Percentiles rank a stretch among this genome's conserved stretches.
Conservation (phyloP, 805 yeast species). For the Candida loeiensis region DNA sequence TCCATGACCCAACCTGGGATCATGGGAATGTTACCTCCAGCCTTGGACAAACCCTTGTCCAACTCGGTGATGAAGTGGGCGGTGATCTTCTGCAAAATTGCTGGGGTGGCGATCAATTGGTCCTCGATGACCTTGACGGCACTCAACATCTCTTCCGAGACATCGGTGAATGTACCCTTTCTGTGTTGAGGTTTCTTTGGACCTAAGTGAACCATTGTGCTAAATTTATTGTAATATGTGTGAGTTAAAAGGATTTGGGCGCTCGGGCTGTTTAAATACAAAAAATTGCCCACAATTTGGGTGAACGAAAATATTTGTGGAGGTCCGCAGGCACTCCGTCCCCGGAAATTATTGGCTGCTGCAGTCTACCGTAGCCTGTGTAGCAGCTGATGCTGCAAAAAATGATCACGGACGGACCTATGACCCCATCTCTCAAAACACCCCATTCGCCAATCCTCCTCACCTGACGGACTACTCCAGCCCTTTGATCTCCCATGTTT, state of each 20-base stretch:
- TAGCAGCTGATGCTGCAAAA: too few relatives aligned
- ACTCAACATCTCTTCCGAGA: conserved; percentile 58
- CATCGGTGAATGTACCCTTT: conserved; percentile 58
- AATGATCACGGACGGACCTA: too few relatives aligned
- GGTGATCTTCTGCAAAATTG: conserved; percentile 60
- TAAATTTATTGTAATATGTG: not conserved
- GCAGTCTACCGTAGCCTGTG: too few relatives aligned
- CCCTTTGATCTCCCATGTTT: not conserved
- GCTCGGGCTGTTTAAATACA: conserved; percentile 3
- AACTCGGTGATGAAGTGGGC: conserved; percentile 76
- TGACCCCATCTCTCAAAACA: too few relatives aligned
- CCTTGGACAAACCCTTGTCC: conserved; percentile 69
- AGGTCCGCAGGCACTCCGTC: not conserved
- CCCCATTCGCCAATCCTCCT: not conserved
- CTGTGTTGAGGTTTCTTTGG: conserved; percentile 81
- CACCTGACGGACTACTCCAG: conserved; percentile 4
- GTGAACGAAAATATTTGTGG: not conserved
- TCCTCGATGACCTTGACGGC: conserved; percentile 58
- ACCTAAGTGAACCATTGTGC: conserved; percentile 78
- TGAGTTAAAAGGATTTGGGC: not conserved
- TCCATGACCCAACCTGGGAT: conserved; percentile 96
- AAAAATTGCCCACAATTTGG: conserved; percentile 1
- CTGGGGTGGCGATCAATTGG: conserved; percentile 59
- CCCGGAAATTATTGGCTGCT: not conserved
- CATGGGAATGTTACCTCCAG: conserved; percentile 92